A percentile compares a stretch with the other conserved stretches of the same genome.
phyloP scores from a whole-genome alignment of 306 rosid species.

The Inga oerstediana region DNA sequence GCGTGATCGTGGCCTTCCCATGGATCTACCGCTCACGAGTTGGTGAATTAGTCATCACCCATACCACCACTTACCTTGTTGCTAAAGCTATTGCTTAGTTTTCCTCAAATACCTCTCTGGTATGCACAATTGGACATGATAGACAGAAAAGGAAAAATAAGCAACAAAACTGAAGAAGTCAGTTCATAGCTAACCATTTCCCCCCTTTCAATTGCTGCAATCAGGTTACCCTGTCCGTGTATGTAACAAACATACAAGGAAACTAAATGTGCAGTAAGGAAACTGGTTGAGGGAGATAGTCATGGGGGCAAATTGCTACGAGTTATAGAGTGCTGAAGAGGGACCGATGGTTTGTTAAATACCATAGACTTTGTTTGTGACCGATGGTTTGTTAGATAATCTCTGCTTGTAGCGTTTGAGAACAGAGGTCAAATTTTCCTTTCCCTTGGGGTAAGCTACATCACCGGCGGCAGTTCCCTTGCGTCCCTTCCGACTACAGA shows the following conservation, averaged over 20 bases:
- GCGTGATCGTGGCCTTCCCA: background rate
- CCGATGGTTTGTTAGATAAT: slow-evolving; percentile 63
- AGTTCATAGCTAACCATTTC: slow-evolving; percentile 27
- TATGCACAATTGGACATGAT: slow-evolving; percentile 3
- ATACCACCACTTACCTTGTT: background rate
- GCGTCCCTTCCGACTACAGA: slow-evolving; percentile 81
- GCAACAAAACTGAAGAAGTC: slow-evolving; percentile 14
- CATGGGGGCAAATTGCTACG: slow-evolving; percentile 28
- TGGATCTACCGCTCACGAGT: background rate
- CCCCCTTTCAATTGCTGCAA: slow-evolving; percentile 46
- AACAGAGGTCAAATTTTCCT: slow-evolving; percentile 82
- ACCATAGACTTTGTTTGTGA: slow-evolving; percentile 36
- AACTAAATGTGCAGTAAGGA: slow-evolving; percentile 48
- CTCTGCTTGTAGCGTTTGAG: slow-evolving; percentile 91
- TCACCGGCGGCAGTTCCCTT: slow-evolving; percentile 91
- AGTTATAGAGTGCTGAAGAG: slow-evolving; percentile 51
- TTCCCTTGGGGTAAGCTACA: slow-evolving; percentile 91
- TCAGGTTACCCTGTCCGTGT: slow-evolving; percentile 49
- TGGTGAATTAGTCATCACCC: background rate
- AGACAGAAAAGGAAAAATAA: background rate
- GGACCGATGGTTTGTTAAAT: slow-evolving; percentile 50
- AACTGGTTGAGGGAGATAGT: slow-evolving; percentile 34
- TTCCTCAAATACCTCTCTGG: background rate
- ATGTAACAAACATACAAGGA: slow-evolving; percentile 51
- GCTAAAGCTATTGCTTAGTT: background rate